Evolutionary conservation across 2,329 filamentous ascomycete genomes (phyloP).

Genomic region (Cladosporium sp.): DNA sequence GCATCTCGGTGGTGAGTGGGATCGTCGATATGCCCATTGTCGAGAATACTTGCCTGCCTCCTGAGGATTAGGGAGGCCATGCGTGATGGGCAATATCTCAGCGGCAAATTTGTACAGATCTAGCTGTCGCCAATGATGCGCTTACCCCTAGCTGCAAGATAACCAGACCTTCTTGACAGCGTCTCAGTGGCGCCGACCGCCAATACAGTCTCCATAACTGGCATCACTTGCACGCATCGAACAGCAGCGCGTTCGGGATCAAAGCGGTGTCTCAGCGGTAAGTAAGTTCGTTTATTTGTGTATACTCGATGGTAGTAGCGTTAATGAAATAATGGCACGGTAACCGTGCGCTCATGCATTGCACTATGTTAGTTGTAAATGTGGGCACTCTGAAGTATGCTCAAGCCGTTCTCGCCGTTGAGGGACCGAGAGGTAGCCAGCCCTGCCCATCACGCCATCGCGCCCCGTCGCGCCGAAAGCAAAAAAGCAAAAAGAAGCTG

Average conservation of each 20-base stretch:
- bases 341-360: not conserved
- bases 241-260: not conserved
- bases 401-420: constrained; percentile 10
- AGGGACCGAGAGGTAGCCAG: constrained; percentile 9
- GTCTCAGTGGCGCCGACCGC: not conserved
- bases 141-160: not conserved
- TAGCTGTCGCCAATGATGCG: not conserved
- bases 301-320: not conserved
- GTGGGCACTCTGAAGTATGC: not conserved
- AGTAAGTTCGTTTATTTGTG: not conserved
- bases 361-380: not conserved
- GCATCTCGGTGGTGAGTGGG: not conserved
- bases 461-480: not conserved
- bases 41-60: not conserved
- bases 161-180: not conserved
- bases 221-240: not conserved
- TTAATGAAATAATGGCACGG: not conserved
- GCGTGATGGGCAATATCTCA: not conserved
- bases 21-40: not conserved
- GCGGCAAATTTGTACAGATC: not conserved
- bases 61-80: not conserved
- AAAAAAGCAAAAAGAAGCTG: not conserved
- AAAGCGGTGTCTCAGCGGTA: not conserved
- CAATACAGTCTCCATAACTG: not conserved
- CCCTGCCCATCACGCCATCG: constrained; percentile 7